Conservation (phyloP, 768 basidiomycete genomes). For the Boletus reticulatus region DNA sequence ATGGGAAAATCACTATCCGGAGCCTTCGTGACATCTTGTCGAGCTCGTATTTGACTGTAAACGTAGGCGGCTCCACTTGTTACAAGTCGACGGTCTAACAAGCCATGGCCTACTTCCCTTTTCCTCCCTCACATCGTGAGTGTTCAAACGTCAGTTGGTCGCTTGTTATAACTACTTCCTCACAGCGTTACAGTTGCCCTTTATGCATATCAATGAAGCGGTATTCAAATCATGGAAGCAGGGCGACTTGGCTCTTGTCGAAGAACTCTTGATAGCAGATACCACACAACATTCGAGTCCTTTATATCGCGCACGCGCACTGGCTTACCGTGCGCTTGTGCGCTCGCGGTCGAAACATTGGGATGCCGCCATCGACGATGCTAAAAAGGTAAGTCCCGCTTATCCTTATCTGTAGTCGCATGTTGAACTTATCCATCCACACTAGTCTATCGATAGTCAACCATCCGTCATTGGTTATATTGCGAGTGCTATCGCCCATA, state of each 20-base stretch:
- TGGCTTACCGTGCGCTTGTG: background rate
- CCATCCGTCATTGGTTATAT: conserved; percentile 9
- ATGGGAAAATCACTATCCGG: background rate
- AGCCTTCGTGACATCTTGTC: background rate
- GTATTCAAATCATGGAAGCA: background rate
- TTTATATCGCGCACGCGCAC: background rate
- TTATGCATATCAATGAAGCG: background rate
- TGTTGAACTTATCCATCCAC: background rate
- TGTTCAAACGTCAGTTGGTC: background rate
- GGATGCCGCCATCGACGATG: conserved; percentile 3
- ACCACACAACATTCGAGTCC: background rate
- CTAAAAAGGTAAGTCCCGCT: background rate
- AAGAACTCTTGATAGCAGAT: background rate
- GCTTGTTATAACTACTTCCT: background rate
- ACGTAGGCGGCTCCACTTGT: background rate
- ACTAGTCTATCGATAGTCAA: conserved; percentile 1
- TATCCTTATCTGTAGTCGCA: too few species aligned
- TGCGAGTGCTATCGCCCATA: background rate
- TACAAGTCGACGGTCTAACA: background rate
- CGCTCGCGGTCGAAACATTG: background rate
- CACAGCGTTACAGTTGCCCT: background rate
- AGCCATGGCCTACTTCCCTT: too few species aligned
- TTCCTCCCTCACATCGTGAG: background rate
- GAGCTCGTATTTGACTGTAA: background rate
- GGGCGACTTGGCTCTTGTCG: background rate